Percentiles rank a stretch among this genome's conserved stretches.
Evolutionary conservation across 345 rosid species (phyloP).

Genomic region (Microthlaspi erraticum): DNA sequence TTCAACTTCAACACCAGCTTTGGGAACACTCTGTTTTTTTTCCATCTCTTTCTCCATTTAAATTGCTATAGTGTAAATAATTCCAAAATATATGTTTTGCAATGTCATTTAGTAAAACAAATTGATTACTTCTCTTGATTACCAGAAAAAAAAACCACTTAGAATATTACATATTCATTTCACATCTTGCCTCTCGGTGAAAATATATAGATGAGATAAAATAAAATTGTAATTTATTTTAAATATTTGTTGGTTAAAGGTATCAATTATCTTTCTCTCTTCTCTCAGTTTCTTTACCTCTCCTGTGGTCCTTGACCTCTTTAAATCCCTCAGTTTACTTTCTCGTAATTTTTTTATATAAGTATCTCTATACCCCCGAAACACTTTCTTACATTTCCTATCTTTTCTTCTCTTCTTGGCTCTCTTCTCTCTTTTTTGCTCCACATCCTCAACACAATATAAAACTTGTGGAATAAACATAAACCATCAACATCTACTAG

Average conservation of each 20-base stretch:
- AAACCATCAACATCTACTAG: background rate
- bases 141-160: background rate
- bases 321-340: slow-evolving; percentile 65
- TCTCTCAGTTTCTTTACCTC: slow-evolving; percentile 5
- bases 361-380: slow-evolving; percentile 29
- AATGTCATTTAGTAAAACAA: slow-evolving; percentile 1
- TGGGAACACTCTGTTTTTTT: slow-evolving; percentile 52
- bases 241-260: no score
- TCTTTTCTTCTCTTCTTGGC: slow-evolving; percentile 23
- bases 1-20: slow-evolving; percentile 61
- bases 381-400: slow-evolving; percentile 24
- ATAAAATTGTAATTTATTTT: no score
- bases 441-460: slow-evolving; percentile 4
- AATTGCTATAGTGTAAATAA: background rate
- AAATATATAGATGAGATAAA: background rate
- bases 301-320: slow-evolving; percentile 66
- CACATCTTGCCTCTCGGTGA: background rate
- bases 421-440: slow-evolving; percentile 2
- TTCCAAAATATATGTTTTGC: background rate
- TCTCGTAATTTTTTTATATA: slow-evolving; percentile 51
- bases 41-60: background rate
- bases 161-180: slow-evolving; percentile 5
- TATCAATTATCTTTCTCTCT: slow-evolving; percentile 35
- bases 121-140: slow-evolving; percentile 9
- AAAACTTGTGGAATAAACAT: background rate